Conservation (phyloP, 805 yeast genomes). For the Metschnikowia continentalis region DNA sequence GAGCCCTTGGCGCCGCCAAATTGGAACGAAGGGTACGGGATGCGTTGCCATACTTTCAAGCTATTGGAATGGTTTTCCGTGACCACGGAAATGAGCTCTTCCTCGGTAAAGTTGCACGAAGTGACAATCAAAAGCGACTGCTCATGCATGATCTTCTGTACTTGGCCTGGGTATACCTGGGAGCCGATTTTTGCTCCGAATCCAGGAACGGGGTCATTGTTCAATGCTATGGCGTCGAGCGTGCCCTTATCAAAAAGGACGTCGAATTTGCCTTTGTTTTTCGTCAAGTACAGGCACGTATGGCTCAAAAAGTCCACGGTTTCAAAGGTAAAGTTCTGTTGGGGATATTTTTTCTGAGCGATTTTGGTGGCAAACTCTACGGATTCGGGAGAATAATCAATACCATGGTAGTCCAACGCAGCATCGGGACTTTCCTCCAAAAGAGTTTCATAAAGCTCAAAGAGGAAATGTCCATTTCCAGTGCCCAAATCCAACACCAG, state of each 20-base stretch:
- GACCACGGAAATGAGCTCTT: constrained; percentile 59
- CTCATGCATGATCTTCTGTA: constrained; percentile 50
- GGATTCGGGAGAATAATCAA: constrained; percentile 85
- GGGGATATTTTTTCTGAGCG: constrained; percentile 35
- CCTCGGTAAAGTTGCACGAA: constrained; percentile 88
- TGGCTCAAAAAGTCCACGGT: constrained; percentile 64
- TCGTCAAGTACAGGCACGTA: constrained; percentile 33
- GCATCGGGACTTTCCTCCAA: constrained; percentile 44
- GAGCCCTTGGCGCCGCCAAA: constrained; percentile 90
- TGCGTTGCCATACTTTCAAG: constrained; percentile 57
- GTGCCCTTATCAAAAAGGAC: constrained; percentile 92
- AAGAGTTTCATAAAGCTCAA: constrained; percentile 63
- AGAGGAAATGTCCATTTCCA: constrained; percentile 89
- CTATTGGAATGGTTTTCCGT: constrained; percentile 38
- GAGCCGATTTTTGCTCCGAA: constrained; percentile 46
- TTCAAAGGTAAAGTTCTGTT: constrained; percentile 46
- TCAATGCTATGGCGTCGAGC: constrained; percentile 90
- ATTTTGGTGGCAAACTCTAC: constrained; percentile 67
- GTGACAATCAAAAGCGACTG: constrained; percentile 71
- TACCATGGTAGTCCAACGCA: constrained; percentile 43
- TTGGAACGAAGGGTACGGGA: constrained; percentile 75
- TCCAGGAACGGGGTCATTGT: constrained; percentile 45
- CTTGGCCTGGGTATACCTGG: constrained; percentile 60
- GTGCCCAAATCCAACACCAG: constrained; percentile 82
- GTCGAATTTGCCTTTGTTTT: constrained; percentile 49